Conservation (phyloP, 2,329 filamentous ascomycete genomes). For the Coccinonectria pachysandricola region DNA sequence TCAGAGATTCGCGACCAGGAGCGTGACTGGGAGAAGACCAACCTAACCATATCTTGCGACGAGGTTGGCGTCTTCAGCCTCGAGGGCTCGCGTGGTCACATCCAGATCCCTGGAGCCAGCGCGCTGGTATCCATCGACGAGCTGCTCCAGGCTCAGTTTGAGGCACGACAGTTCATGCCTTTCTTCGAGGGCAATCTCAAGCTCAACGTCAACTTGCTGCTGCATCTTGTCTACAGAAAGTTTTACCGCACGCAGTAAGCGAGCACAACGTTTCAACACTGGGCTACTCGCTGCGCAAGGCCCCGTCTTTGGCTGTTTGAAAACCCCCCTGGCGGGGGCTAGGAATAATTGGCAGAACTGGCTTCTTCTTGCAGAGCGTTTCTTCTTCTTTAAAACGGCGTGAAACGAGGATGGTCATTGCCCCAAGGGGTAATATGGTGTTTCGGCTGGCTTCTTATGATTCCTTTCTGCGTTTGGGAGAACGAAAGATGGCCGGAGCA, state of each 20-base stretch:
- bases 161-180: slow-evolving; percentile 92
- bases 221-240: slow-evolving; percentile 98
- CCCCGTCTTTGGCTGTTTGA: no score
- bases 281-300: no score
- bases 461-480: no score
- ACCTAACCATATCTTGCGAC: slow-evolving; percentile 89
- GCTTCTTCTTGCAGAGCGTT: no score
- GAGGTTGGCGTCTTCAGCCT: slow-evolving; percentile 89
- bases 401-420: no score
- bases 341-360: no score
- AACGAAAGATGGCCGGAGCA: no score
- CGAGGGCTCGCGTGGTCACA: slow-evolving; percentile 81
- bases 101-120: slow-evolving; percentile 91
- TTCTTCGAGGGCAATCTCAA: slow-evolving; percentile 78
- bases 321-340: no score
- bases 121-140: slow-evolving; percentile 86
- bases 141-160: slow-evolving; percentile 90
- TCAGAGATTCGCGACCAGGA: slow-evolving; percentile 72
- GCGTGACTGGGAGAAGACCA: slow-evolving; percentile 79
- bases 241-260: slow-evolving; percentile 69
- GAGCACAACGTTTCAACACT: no score
- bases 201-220: slow-evolving; percentile 90
- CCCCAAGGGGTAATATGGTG: no score
- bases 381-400: no score
- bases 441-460: no score